Evolutionary conservation across 176 grass and related monocot species (phyloP), one percentile per base, ranked within the genome.

Genomic region (Calamus simplicifolius): DNA sequence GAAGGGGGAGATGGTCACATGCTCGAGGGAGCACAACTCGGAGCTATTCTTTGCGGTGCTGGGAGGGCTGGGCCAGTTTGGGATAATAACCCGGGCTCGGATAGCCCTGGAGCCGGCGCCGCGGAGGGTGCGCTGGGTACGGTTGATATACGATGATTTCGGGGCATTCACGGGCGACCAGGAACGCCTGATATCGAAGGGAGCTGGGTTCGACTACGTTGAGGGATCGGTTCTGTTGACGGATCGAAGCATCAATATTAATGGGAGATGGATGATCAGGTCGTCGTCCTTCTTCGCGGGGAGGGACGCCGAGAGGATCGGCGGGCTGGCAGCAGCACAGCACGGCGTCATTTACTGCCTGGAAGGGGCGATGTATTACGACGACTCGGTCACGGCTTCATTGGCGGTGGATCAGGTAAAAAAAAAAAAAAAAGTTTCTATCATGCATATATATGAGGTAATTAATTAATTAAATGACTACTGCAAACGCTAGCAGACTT

Each of bases 31-130:
- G 5, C 25, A 55, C n/a, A 1, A 76, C 19, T 25, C 25, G 0
- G 84, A 79, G 59, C 70, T 93, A 1, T 91, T 86, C 82, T 19
- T 69, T 35, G 88, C 75, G 4, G 79, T 80, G 13, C 67, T 91
- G n/a, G 88, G 88, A 21, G 82, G 79, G 18, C 76, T 91, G 26
- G 88, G 79, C 0, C 88, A 91, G 64, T 91, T 91, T 35, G 88
- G 88, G 4, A 15, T 91, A 28, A 80, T 91, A 16, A 83, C 88
- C 25, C 70, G 88, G 17, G 88, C 82, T 67, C 82, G 88, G 38
- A 77, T 91, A 8, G 54, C 48, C 26, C 59, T 91, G 3, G 56
- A 12, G 19, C 72, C 71, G 5, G 76, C 88, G 23, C 88, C 82
- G 19, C 60, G 21, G 49, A 50, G 31, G 56, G 79, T 84, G 56